These are phyloP conservation scores for Heritiera fomes DNA, from an alignment of 345 rosid species.

Conservation along the genomic window DNA sequence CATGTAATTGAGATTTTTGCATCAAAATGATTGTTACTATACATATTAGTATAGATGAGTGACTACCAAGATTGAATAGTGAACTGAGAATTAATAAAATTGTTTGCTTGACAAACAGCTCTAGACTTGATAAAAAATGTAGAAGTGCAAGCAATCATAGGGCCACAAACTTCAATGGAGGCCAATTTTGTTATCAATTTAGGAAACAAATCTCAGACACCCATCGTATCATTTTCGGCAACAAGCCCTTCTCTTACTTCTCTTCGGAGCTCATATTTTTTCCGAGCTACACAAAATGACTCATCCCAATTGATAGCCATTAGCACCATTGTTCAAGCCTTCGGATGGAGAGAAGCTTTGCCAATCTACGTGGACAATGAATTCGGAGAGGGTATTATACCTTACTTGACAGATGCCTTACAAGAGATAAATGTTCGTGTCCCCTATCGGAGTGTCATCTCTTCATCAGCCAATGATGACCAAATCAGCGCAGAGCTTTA, in stretches of 20 bases:
- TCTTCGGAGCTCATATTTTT: conserved; percentile 45
- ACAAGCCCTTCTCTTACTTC: conserved; percentile 48
- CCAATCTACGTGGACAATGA: conserved; percentile 47
- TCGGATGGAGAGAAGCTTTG: conserved; percentile 57
- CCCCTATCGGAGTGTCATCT: conserved; percentile 49
- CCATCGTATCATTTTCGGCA: conserved; percentile 46
- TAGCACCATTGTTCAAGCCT: conserved; percentile 37
- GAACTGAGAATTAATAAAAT: background rate
- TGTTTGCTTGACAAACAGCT: conserved; percentile 33
- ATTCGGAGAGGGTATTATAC: conserved; percentile 51
- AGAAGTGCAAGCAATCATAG: conserved; percentile 54
- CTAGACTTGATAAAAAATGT: conserved; percentile 48
- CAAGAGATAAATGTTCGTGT: conserved; percentile 40
- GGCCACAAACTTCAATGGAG: conserved; percentile 44
- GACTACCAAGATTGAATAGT: too few relatives aligned
- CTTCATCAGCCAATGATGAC: conserved; percentile 39
- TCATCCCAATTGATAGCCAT: conserved; percentile 49
- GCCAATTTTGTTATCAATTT: conserved; percentile 45
- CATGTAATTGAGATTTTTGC: background rate
- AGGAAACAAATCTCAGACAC: conserved; percentile 46
- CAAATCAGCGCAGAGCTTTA: conserved; percentile 52
- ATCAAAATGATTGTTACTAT: background rate
- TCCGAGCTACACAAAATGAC: conserved; percentile 41
- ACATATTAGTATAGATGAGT: background rate
- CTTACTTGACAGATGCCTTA: conserved; percentile 44